A percentile compares a stretch with the other conserved stretches of the same genome.
These are phyloP conservation scores for Coemansia sp. DNA, from an alignment of 192 early-diverging fungal species.

Conservation along the genomic window DNA sequence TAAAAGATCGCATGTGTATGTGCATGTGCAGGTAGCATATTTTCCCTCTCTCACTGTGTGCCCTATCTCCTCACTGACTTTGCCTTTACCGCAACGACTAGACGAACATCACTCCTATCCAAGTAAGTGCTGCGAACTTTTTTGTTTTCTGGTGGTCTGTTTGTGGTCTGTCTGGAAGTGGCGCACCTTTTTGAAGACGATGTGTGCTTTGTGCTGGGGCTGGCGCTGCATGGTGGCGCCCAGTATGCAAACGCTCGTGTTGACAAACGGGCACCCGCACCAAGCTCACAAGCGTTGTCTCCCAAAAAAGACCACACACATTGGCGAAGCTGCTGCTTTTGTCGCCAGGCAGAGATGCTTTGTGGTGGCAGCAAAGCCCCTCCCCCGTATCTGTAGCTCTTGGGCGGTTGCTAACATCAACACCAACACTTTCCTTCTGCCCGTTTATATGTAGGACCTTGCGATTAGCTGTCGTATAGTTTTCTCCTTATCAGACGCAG, in stretches of 20 bases:
- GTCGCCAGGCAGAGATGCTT: not conserved
- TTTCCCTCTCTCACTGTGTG: constrained; percentile 1
- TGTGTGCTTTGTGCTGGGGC: not conserved
- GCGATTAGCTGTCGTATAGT: not conserved
- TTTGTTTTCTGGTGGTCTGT: not conserved
- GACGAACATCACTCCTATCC: not conserved
- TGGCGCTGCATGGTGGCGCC: not conserved
- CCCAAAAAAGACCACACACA: not conserved
- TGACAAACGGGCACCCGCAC: not conserved
- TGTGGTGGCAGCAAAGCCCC: constrained; percentile 9
- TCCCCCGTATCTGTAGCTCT: not conserved
- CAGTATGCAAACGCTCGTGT: not conserved
- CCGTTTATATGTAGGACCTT: not conserved
- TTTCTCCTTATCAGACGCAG: not conserved
- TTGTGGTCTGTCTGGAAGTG: constrained; percentile 1
- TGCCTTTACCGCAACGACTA: not conserved
- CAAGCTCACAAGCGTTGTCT: constrained; percentile 11
- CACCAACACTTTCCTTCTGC: not conserved
- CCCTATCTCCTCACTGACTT: not conserved
- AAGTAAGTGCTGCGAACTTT: not conserved
- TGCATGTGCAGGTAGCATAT: constrained; percentile 12
- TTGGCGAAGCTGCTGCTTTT: constrained; percentile 4
- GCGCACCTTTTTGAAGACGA: not conserved
- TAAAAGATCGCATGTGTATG: constrained; percentile 7
- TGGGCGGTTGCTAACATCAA: not conserved